Base-by-base conservation (phyloP, 371 early-diverging fungal species). In the Lichtheimia ramosa region DNA sequence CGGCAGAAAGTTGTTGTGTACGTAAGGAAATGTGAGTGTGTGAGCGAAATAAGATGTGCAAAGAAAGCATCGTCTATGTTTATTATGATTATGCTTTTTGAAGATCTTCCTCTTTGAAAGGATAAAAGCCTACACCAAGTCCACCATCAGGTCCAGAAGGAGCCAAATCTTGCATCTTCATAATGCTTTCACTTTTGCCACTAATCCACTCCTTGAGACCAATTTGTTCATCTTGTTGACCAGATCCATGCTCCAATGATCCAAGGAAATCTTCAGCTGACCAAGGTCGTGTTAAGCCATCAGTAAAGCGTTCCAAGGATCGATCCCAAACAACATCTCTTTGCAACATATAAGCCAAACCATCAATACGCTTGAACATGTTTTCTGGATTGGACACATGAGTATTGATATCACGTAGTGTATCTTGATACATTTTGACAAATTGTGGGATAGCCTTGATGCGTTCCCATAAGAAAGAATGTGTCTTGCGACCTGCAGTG, bases 381-480 rank as follows among this genome's bases (percentile, higher is more conserved):
- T 54, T 23, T 5, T 65, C 57, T 8, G 62, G 65, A 46, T 54
- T 56, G 3, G 62, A 53, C 41, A 64, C 24, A 24, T 54, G 56
- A 0, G 54, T 51, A 20, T 65, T 56, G 16, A 65, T 60, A 0
- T 62, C 55, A 7, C 56, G 39, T 1, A 67, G 28, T 0, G 51
- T 61, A 14, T 40, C 15, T 43, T 65, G 54, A 42, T 67, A 71
- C 48, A 62, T 20, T 34, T 46, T 27, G 5, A 56, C 51, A n/a
- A 67, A 28, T 12, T 51, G 41, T 12, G 68, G 63, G 0, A 55
- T 63, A 2, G 25, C 42, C 43, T 53, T 67, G 24, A 71, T 14
- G n/a, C 62, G 63, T 25, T 67, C 68, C 58, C 65, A 71, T 5
- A 71, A 48, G 39, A 59, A 65, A 4, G 67, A 67, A 28, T 67